Percentiles rank a stretch among this genome's conserved stretches.
These are phyloP conservation scores for Ilyonectria mors-panacis DNA, from an alignment of 2,329 filamentous ascomycete genomes.

Conservation along the genomic window DNA sequence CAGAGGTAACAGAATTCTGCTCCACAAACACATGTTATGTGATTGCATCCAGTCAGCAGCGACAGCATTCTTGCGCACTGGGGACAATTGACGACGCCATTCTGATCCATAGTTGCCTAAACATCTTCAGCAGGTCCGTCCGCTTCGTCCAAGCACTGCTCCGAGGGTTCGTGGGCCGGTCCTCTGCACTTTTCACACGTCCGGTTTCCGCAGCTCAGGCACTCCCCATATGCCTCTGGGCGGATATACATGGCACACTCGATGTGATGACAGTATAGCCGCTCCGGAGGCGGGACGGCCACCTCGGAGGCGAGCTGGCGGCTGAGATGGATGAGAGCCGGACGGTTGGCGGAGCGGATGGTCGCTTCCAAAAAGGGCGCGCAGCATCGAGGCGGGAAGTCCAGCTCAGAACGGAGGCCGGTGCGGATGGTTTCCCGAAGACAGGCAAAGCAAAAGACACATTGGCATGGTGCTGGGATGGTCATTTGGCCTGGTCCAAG, in stretches of 20 bases:
- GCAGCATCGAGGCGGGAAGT: conserved; percentile 47
- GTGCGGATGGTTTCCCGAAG: conserved; percentile 36
- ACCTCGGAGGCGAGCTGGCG: conserved; percentile 39
- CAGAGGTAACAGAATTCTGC: conserved; percentile 67
- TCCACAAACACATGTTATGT: conserved; percentile 56
- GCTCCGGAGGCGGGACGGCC: neutral
- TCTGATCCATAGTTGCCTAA: conserved; percentile 45
- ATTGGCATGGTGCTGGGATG: conserved; percentile 31
- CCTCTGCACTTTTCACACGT: conserved; percentile 36
- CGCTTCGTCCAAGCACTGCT: conserved; percentile 28
- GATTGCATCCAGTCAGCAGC: conserved; percentile 44
- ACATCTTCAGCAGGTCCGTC: conserved; percentile 31
- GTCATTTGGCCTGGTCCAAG: conserved; percentile 10
- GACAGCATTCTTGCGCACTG: conserved; percentile 40
- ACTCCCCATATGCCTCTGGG: conserved; percentile 11
- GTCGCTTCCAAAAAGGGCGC: conserved; percentile 32
- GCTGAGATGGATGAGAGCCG: conserved; percentile 40
- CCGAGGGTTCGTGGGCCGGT: conserved; percentile 25
- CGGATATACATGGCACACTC: conserved; percentile 44
- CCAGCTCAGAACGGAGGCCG: conserved; percentile 37
- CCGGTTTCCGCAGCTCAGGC: conserved; percentile 23
- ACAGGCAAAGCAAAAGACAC: conserved; percentile 41
- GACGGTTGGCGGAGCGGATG: conserved; percentile 26
- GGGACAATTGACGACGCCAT: conserved; percentile 43
- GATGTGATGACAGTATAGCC: conserved; percentile 44